Conservation (phyloP, 192 early-diverging fungal species). For the Backusella tuberculispora region DNA sequence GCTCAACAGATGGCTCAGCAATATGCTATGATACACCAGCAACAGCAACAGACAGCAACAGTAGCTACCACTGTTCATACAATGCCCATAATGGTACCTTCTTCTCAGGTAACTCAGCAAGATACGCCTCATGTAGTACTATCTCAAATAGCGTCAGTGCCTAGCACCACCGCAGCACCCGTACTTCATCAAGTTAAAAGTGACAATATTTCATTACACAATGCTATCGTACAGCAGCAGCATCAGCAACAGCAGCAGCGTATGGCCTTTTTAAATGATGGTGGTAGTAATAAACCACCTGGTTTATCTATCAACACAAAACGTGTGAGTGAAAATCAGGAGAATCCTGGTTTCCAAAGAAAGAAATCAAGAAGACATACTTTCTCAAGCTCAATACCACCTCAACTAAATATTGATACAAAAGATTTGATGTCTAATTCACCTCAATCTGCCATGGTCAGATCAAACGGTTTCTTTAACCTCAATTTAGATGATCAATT, state of each 20-base stretch:
- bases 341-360: neutral
- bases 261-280: conserved; percentile 2
- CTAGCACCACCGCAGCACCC: conserved; percentile 3
- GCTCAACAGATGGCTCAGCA: conserved; percentile 16
- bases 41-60: neutral
- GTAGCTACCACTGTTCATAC: neutral
- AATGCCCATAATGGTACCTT: conserved; percentile 15
- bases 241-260: conserved; percentile 20
- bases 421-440: conserved; percentile 10
- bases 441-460: neutral
- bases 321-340: neutral
- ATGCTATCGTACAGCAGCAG: conserved; percentile 25
- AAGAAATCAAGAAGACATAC: conserved; percentile 35
- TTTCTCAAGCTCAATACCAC: conserved; percentile 23
- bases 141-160: conserved; percentile 11
- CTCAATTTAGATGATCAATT: neutral
- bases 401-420: conserved; percentile 14
- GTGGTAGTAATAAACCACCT: neutral
- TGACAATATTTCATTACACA: conserved; percentile 26
- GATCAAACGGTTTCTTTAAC: neutral
- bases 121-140: conserved; percentile 16
- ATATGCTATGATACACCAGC: neutral
- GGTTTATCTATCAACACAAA: conserved; percentile 1
- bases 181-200: conserved; percentile 28
- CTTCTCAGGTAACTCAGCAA: neutral